Base-by-base conservation (phyloP, 306 rosid genomes). In the Citrullus colocynthis region DNA sequence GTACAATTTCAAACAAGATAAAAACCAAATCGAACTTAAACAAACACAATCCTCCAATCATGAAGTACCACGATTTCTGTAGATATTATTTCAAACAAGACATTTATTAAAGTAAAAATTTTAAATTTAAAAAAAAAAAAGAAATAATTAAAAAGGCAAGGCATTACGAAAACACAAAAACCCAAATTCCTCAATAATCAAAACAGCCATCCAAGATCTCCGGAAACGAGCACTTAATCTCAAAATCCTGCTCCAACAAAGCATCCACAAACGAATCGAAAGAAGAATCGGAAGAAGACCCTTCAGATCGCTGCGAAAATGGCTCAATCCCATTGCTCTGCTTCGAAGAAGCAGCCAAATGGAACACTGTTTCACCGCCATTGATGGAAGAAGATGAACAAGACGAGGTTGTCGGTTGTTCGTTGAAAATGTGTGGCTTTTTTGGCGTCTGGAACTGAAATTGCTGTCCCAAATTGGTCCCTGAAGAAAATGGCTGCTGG, bases 151-250 rank as follows among this genome's bases (percentile, higher is more conserved):
- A 41, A 42, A 42, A 42, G 45, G 45, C 1, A 42, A 42, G 45
- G 45, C 1, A 42, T 41, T 41, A 7, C 45, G 9, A 9, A 44
- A 9, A 9, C 7, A 7, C 1, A 64, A 36, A 75, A 6, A 1
- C n/a, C 51, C n/a, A 16, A 32, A 28, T 18, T n/a, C 20, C 44
- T 59, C 74, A 88, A 73, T 84, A 90, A 78, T 90, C 95, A 77
- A 86, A 88, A 86, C 89, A 85, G 51, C 48, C 91, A 80, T 89
- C 95, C 69, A 89, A 86, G 58, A 95, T 61, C 52, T 90, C 87
- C 13, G 98, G 98, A 75, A 95, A 95, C 49, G 87, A 85, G 9
- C 88, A 87, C 79, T 83, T 81, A 49, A 95, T 88, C 78, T 95
- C 93, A 83, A 78, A 87, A 58, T 95, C 98, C 56, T 80, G 89